Percentiles rank a stretch among this genome's conserved stretches.
Evolutionary conservation across 441 rosid species (phyloP).

Genomic region (Eruca vesicaria): DNA sequence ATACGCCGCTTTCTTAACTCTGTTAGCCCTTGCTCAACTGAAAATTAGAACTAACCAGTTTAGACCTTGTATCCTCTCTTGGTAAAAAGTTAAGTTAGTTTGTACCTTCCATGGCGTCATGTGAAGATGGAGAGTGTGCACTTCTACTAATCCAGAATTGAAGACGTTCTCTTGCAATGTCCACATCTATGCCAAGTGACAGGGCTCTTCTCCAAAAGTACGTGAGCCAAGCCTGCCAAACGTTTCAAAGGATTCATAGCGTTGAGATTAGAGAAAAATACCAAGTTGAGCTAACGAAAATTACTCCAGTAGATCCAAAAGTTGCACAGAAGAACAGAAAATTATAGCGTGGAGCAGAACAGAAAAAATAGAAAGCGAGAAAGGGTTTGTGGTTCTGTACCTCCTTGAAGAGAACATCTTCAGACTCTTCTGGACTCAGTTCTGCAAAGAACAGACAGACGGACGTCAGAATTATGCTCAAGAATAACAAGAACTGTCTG

Average conservation of each 20-base stretch:
- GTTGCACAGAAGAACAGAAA: conserved; percentile 3
- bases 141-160: conserved; percentile 69
- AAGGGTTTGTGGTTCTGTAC: conserved; percentile 34
- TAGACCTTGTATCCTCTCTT: neutral
- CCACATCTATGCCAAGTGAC: conserved; percentile 57
- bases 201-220: conserved; percentile 80
- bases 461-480: neutral
- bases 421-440: conserved; percentile 94
- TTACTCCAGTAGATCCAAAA: conserved; percentile 7
- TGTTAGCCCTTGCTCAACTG: conserved; percentile 50
- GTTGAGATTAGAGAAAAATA: neutral
- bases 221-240: conserved; percentile 72
- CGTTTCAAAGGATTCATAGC: conserved; percentile 11
- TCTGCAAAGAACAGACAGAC: conserved; percentile 46
- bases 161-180: conserved; percentile 57
- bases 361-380: conserved; percentile 27
- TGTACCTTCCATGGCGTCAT: conserved; percentile 65
- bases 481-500: neutral
- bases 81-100: neutral
- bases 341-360: neutral
- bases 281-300: neutral
- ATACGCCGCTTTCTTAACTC: conserved; percentile 50
- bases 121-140: conserved; percentile 64
- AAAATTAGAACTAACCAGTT: conserved; percentile 15
- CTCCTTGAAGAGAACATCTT: conserved; percentile 99